These are phyloP conservation scores for Trifolium pratense DNA, from an alignment of 306 rosid genomes.

Conservation along the genomic window DNA sequence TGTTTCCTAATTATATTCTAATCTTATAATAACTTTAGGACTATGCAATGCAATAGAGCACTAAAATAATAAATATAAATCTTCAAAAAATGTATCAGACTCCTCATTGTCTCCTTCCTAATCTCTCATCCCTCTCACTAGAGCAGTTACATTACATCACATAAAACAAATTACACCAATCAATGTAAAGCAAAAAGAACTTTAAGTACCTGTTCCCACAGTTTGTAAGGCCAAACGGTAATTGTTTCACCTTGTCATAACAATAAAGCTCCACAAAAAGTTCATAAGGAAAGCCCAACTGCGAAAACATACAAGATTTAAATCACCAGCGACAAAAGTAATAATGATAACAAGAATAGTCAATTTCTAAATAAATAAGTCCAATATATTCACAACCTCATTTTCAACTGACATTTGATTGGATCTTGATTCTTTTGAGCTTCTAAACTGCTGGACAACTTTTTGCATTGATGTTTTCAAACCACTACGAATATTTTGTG, in stretches of 20 bases:
- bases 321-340: constrained; percentile 31
- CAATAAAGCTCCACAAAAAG: constrained; percentile 65
- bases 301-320: constrained; percentile 47
- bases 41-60: constrained; percentile 5
- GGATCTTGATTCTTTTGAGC: constrained; percentile 61
- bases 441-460: constrained; percentile 76
- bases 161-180: constrained; percentile 31
- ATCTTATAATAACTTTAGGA: constrained; percentile 10
- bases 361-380: constrained; percentile 38
- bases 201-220: constrained; percentile 77
- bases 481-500: constrained; percentile 67
- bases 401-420: constrained; percentile 46
- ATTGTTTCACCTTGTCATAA: constrained; percentile 59
- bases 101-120: constrained; percentile 18
- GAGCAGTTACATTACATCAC: constrained; percentile 21
- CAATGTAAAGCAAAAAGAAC: constrained; percentile 33
- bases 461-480: constrained; percentile 68
- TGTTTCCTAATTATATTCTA: constrained; percentile 10
- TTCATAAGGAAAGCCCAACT: constrained; percentile 71
- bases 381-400: constrained; percentile 51
- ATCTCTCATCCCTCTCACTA: constrained; percentile 25
- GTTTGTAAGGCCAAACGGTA: constrained; percentile 76
- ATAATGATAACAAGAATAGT: constrained; percentile 1
- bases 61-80: constrained; percentile 13
- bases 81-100: constrained; percentile 22